Conservation (phyloP, 2,329 filamentous ascomycete species). For the Tricladium varicosporioides region DNA sequence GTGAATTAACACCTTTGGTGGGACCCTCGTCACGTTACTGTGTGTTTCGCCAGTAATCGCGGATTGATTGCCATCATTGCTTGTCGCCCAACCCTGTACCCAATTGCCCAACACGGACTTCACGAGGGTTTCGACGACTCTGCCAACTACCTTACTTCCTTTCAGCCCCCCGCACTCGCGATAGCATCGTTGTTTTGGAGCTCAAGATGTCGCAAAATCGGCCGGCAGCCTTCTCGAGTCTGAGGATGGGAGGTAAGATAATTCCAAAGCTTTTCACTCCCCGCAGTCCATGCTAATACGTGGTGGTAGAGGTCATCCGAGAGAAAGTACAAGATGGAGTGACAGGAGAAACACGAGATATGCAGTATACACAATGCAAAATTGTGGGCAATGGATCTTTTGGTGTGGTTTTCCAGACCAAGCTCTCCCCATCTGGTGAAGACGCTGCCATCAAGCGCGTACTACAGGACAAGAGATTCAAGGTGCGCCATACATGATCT, state of each 20-base stretch:
- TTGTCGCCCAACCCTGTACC: constrained; percentile 21
- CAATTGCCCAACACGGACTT: constrained; percentile 55
- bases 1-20: constrained; percentile 20
- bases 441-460: constrained; percentile 99
- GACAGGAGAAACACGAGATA: constrained; percentile 92
- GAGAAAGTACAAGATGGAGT: constrained; percentile 99
- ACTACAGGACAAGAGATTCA: constrained; percentile 98
- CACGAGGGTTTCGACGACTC: constrained; percentile 39
- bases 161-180: constrained; percentile 40
- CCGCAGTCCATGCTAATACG: constrained; percentile 26
- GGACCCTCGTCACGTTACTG: constrained; percentile 30
- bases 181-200: constrained; percentile 35
- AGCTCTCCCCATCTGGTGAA: constrained; percentile 94
- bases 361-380: constrained; percentile 99
- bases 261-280: constrained; percentile 1
- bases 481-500: constrained; percentile 56
- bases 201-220: constrained; percentile 80
- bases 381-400: constrained; percentile 99
- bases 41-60: constrained; percentile 18
- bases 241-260: constrained; percentile 92
- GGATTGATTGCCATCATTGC: constrained; percentile 16
- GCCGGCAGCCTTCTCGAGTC: constrained; percentile 79
- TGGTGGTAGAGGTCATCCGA: constrained; percentile 79
- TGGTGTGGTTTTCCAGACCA: constrained; percentile 98
- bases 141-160: constrained; percentile 45